Evolutionary conservation across 495 filamentous ascomycete genomes (phyloP), one percentile per base, ranked within the genome.

Genomic region (Aspergillus egyptiacus): DNA sequence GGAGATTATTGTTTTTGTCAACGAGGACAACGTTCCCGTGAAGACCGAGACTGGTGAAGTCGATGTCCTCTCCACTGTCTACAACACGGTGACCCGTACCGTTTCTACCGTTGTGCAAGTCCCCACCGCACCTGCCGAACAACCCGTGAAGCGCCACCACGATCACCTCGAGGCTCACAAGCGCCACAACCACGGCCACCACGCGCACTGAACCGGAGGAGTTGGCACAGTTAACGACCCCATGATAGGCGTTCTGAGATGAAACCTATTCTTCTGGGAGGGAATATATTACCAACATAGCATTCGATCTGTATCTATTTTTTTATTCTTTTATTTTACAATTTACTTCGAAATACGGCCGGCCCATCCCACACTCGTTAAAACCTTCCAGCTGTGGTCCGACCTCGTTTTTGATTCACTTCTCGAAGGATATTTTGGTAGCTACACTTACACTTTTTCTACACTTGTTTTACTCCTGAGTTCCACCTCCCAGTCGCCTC

Each of bases 1-100:
- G 18, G 59, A 72, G 18, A 51, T 75, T n/a, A 39, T 60, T n/a
- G 55, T 75, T 46, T 20, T 65, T 28, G 50, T 67, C n/a, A 62
- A 68, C 39, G 58, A 37, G 1, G 39, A 64, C 6, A 61, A 63
- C 9, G 22, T 36, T 11, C 58, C 61, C 0, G 47, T 59, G 31
- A 44, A 55, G 22, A 71, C 68, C 6, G 55, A 36, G 27, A 60
- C 56, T 25, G 63, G 60, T 6, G 25, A 23, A 3, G 14, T 48
- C 3, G 49, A 49, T 24, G 61, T 61, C 1, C 22, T 67, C 11
- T 67, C 57, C 2, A 59, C 53, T 9, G 28, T 22, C 24, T 53
- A 39, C 23, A 45, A 45, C 15, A 59, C 53, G 13, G 22, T 46
- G 15, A 48, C 42, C 37, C 30, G 6, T 44, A 31, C 43, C 17